Conservation (phyloP, 192 early-diverging fungal genomes). For the Coemansia javaensis region DNA sequence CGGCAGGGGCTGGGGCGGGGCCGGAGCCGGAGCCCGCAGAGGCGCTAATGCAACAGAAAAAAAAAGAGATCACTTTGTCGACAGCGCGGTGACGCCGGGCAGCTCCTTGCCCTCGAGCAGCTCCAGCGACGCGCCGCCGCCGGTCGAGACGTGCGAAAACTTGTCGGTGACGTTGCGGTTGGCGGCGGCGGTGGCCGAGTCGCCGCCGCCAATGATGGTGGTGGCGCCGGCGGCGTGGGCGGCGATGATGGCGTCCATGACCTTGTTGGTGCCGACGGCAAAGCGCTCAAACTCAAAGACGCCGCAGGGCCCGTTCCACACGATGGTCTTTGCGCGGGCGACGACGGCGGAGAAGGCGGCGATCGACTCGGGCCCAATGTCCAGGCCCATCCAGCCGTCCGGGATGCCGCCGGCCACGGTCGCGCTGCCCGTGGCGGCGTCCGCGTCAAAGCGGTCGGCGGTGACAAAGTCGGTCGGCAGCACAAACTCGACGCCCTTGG, state of each 20-base stretch:
- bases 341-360: conserved; percentile 66
- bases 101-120: conserved; percentile 93
- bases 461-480: conserved; percentile 87
- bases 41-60: conserved; percentile 1
- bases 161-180: conserved; percentile 77
- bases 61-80: conserved; percentile 44
- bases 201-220: conserved; percentile 95
- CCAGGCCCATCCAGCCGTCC: conserved; percentile 88
- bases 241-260: conserved; percentile 79
- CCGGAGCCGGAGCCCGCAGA: not conserved
- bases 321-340: conserved; percentile 78
- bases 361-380: conserved; percentile 80
- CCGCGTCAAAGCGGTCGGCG: conserved; percentile 79
- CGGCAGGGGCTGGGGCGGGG: too few species aligned
- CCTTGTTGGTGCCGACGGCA: conserved; percentile 73
- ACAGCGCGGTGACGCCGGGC: conserved; percentile 70
- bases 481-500: conserved; percentile 82
- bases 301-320: conserved; percentile 98
- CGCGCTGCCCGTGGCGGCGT: conserved; percentile 78
- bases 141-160: conserved; percentile 92
- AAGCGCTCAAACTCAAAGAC: conserved; percentile 98
- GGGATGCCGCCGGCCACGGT: conserved; percentile 87
- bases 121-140: conserved; percentile 95
- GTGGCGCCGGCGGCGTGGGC: conserved; percentile 81
- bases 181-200: conserved; percentile 95